Evolutionary conservation across 2,329 filamentous ascomycete species (phyloP), one percentile per base, ranked within the genome.

Genomic region (Nemania abortiva): DNA sequence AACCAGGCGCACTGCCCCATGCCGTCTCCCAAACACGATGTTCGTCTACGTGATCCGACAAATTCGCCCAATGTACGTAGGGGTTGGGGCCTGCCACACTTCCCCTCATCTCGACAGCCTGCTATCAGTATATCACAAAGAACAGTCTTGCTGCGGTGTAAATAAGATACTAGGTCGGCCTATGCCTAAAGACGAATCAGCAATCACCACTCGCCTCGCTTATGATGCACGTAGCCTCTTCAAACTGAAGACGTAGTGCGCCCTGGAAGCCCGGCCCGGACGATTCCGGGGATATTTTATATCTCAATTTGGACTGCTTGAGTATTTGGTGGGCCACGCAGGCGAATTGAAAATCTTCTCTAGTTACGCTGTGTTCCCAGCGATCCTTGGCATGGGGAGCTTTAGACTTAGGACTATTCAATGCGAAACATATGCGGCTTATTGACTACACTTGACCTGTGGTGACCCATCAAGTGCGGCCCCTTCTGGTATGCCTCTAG

Each of bases 181-280:
- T 59, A n/a, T 63, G n/a, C 31, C 62, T 42, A 24, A 39, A 9
- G 15, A 31, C 31, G 55, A 24, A 34, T 42, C 60, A 42, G 49
- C 39, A 58, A 59, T 45, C 34, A 59, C n/a, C 50, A 24, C 31
- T 63, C 42, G 22, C 49, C 45, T 55, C 39, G 34, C 50, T 37
- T 20, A 34, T 18, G 20, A 70, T 55, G 54, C 62, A 68, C 61
- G 24, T 58, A 66, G 62, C 68, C 68, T 49, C 34, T 49, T 29
- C 47, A 11, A 10, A 42, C 24, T 20, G 20, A 5, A 9, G 20
- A 22, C 24, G 53, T 63, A 20, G 57, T 63, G 50, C 58, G 53
- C 27, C 27, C 57, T 39, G 45, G 59, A 34, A 45, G 27, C 18
- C 31, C 18, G 22, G 18, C 49, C 50, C 37, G 9, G 24, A 45